Percentiles rank a stretch among this genome's conserved stretches.
These are phyloP conservation scores for Mixia osmundae DNA, from an alignment of 1,284 basidiomycete genomes.

Conservation along the genomic window DNA sequence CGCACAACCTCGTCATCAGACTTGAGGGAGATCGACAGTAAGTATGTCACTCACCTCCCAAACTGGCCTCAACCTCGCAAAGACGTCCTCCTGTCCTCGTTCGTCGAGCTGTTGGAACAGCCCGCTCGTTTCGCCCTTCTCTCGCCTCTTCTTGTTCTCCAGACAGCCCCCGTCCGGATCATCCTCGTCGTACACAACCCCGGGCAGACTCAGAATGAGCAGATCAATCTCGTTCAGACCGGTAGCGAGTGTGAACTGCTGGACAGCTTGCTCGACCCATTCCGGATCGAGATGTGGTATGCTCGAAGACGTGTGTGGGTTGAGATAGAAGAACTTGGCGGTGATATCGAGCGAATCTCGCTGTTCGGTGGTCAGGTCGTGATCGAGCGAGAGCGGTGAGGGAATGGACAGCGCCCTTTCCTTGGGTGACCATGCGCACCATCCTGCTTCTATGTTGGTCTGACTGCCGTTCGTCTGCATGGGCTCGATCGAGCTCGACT, in stretches of 20 bases:
- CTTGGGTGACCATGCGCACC: too few relatives aligned
- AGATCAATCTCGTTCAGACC: constrained; percentile 6
- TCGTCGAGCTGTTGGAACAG: background rate
- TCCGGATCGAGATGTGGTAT: constrained; percentile 2
- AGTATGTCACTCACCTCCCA: too few relatives aligned
- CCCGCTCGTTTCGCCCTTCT: background rate
- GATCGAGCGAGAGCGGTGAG: background rate
- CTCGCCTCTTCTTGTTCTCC: constrained; percentile 3
- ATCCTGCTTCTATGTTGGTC: too few relatives aligned
- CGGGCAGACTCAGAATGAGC: constrained; percentile 7
- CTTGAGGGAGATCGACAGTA: too few relatives aligned
- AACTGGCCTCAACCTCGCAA: too few relatives aligned
- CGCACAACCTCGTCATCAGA: too few relatives aligned
- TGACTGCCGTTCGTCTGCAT: too few relatives aligned
- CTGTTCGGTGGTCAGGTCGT: constrained; percentile 1
- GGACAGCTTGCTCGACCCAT: constrained; percentile 5
- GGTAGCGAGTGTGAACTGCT: constrained; percentile 4
- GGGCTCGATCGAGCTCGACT: too few relatives aligned
- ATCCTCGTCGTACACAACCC: constrained; percentile 4
- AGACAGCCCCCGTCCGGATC: constrained; percentile 2
- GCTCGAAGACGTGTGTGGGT: constrained; percentile 1
- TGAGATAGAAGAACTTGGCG: constrained; percentile 9
- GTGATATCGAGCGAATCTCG: constrained; percentile 6
- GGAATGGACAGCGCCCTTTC: constrained; percentile 3
- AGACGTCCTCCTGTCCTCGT: too few relatives aligned